Conservation (phyloP, 2,329 filamentous ascomycete species). For the Botrytis hyacinthi region DNA sequence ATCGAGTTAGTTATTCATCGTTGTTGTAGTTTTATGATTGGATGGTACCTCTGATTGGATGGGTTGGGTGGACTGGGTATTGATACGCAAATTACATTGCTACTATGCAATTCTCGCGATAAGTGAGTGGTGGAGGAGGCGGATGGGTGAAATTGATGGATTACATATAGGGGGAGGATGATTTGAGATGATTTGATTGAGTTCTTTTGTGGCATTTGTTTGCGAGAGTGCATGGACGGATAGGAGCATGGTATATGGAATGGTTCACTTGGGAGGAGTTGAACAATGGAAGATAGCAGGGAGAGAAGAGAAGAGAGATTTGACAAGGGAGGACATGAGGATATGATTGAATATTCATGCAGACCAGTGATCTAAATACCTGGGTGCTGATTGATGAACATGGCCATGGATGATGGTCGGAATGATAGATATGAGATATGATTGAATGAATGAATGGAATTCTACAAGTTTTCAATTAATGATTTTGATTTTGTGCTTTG, state of each 20-base stretch:
- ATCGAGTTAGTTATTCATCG: conserved; percentile 11
- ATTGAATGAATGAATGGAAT: conserved; percentile 18
- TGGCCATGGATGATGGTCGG: not conserved
- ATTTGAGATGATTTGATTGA: not conserved
- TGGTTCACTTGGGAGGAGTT: conserved; percentile 1
- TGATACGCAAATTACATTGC: not conserved
- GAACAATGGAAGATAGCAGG: not conserved
- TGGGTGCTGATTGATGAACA: conserved; percentile 8
- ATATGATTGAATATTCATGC: conserved; percentile 3
- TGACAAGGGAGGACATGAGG: not conserved
- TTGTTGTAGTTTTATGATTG: conserved; percentile 15
- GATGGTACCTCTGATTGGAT: not conserved
- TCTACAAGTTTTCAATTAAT: not conserved
- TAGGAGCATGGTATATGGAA: not conserved
- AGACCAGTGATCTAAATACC: not conserved
- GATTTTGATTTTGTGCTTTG: not conserved
- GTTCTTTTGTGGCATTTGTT: conserved; percentile 12
- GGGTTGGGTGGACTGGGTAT: not conserved
- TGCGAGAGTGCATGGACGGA: conserved; percentile 2
- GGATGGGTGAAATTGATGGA: conserved; percentile 8
- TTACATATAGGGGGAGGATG: not conserved
- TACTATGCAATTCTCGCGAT: conserved; percentile 5
- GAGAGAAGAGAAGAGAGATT: not conserved
- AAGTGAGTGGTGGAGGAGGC: not conserved
- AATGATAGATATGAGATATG: conserved; percentile 16